Conservation (phyloP, 257 asterid species). For the Solanum phureja region DNA sequence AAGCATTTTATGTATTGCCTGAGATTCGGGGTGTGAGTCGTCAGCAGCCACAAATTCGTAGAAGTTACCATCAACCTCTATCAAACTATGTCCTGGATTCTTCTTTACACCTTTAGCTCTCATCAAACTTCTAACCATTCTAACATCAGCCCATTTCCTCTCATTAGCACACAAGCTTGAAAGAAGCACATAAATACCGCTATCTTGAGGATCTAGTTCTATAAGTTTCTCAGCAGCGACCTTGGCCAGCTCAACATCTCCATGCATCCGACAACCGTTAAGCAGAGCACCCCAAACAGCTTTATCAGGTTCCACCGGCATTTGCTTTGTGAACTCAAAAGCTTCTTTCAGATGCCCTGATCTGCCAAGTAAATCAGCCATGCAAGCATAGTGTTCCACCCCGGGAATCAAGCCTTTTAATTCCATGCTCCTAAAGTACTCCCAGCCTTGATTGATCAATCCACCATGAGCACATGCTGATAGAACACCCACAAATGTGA, state of each 20-base stretch:
- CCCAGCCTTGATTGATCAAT: constrained; percentile 47
- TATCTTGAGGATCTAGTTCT: constrained; percentile 56
- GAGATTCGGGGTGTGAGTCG: constrained; percentile 35
- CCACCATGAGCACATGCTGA: constrained; percentile 86
- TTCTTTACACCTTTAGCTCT: constrained; percentile 59
- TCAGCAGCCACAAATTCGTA: constrained; percentile 67
- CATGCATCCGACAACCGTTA: constrained; percentile 62
- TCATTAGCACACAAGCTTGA: constrained; percentile 59
- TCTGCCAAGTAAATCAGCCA: constrained; percentile 65
- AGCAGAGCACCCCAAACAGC: constrained; percentile 79
- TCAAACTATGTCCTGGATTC: constrained; percentile 57
- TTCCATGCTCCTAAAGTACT: constrained; percentile 33
- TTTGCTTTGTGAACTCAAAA: constrained; percentile 29
- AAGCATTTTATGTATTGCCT: constrained; percentile 37
- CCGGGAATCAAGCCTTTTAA: constrained; percentile 24
- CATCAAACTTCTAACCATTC: constrained; percentile 57
- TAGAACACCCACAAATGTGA: constrained; percentile 61
- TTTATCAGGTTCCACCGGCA: constrained; percentile 68
- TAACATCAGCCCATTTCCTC: constrained; percentile 62
- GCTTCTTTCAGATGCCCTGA: constrained; percentile 58
- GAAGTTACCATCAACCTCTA: constrained; percentile 56
- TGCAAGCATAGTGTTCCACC: constrained; percentile 60
- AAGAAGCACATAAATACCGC: constrained; percentile 65
- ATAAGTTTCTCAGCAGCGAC: constrained; percentile 56
- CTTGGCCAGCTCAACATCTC: constrained; percentile 57